Base-by-base conservation (phyloP, 2,329 filamentous ascomycete genomes). In the Sclerotinia minor region DNA sequence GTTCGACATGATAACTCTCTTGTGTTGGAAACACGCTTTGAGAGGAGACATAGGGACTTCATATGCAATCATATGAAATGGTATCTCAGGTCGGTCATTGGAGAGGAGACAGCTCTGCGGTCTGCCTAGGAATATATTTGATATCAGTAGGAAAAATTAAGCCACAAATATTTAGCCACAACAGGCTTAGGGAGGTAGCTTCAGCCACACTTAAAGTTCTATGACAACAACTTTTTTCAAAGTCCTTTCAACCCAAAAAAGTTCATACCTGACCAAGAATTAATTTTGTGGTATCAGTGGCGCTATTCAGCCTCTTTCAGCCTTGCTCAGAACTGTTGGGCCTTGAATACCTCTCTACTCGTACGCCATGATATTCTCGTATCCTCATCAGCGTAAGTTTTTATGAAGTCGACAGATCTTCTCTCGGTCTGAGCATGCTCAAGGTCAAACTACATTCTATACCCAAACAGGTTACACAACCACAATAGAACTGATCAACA, bases 21-120 rank as follows among this genome's bases (percentile, higher is more conserved):
- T 6, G 53, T 38, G 53, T 21, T 59, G n/a, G 17, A 52, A 59
- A 70, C 68, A 53, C 71, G 73, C 67, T 72, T 75, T 67, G 71
- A 70, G 57, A 73, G 64, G 52, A 70, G 67, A 66, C 72, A 76
- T 73, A 68, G 29, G 70, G 70, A 68, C 68, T 72, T 75, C 75
- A 77, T 77, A 70, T 32, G 13, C 54, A 50, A 44, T 26, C 8
- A 32, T 17, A 41, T 35, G 29, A 26, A 11, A 19, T 8, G 15
- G 38, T 55, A 24, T 65, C 38, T 6, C 9, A 38, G 24, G 52
- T 64, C 44, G 61, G 35, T 41, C 26, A 32, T 57, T 35, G 35
- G 55, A 54, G 17, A 19, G 44, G 44, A 47, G 5, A 15, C 11
- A 41, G 11, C 38, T 41, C 38, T 13, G 11, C 38, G 38, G 38